Percentiles rank a stretch among this genome's conserved stretches.
phyloP scores from a whole-genome alignment of 2,329 filamentous ascomycete species.

The Amesomyces nigricolor region DNA sequence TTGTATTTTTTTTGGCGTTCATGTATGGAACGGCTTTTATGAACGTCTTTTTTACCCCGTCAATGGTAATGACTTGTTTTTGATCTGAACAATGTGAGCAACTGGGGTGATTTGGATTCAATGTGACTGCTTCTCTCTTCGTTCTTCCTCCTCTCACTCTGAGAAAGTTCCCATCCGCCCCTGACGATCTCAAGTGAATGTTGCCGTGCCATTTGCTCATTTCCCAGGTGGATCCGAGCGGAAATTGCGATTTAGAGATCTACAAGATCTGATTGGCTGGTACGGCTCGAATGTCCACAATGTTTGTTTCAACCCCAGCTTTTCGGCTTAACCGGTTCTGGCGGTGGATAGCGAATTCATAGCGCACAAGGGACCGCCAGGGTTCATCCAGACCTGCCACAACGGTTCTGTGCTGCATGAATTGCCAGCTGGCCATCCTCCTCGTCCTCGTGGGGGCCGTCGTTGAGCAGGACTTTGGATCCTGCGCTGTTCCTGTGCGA shows the following conservation, averaged over 20 bases:
- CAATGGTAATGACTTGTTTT: conserved; percentile 1
- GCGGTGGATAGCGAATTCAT: neutral
- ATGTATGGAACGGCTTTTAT: conserved; percentile 21
- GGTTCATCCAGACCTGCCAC: too few relatives aligned
- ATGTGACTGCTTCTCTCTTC: neutral
- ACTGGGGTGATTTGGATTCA: too few relatives aligned
- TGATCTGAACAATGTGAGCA: neutral
- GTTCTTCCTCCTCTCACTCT: neutral
- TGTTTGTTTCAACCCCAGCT: conserved; percentile 17
- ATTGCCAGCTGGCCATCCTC: too few relatives aligned
- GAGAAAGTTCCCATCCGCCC: neutral
- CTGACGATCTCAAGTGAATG: neutral
- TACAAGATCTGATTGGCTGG: neutral
- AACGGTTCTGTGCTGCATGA: too few relatives aligned
- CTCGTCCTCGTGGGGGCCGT: too few relatives aligned
- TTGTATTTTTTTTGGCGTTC: conserved; percentile 32
- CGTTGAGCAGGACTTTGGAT: too few relatives aligned
- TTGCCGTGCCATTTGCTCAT: neutral
- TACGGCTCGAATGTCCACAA: neutral
- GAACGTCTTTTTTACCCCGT: conserved; percentile 21
- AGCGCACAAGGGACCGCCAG: neutral
- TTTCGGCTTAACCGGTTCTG: conserved; percentile 7
- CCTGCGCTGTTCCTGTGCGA: too few relatives aligned
- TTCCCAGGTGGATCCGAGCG: conserved; percentile 9
- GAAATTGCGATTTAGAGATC: conserved; percentile 13